Evolutionary conservation across 1,139 yeast species (phyloP), one percentile per base, ranked within the genome.

Genomic region (Komagataea norvegica): DNA sequence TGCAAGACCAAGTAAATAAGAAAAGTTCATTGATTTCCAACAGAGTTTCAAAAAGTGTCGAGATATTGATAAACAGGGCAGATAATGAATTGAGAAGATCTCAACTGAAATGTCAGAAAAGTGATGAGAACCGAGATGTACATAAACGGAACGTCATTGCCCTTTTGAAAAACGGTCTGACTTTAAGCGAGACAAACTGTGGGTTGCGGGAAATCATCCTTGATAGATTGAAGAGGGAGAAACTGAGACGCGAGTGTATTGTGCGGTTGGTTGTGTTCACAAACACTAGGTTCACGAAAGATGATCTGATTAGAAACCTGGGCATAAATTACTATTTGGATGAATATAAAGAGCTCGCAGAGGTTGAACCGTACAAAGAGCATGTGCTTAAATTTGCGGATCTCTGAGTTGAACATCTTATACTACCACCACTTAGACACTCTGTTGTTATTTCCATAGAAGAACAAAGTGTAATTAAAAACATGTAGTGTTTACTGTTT

Each of bases 61-160:
- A 63, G 25, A 57, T 72, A 0, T 51, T 67, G 31, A 64, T 72
- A 16, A 70, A 66, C 22, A 55, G 79, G 32, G 66, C 74, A 1
- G 79, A 74, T 46, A 62, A 71, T 18, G 78, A 73, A 40, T 66
- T 64, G 40, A 57, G 76, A 38, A 50, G 67, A 32, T 38, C 65
- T 15, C 31, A 22, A 10, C 27, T 37, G 4, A 14, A n/a, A 7
- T 30, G 13, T 16, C 4, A 8, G 1, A 33, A 45, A 16, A 38
- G 35, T 9, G 6, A 9, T 3, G 45, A 46, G 15, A 64, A 64
- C 45, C 47, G 47, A 8, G 54, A 49, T 3, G 48, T 65, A 0
- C 51, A 72, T 17, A 31, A 57, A 2, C 55, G 57, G 15, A 74
- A 74, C 46, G 47, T 64, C 16, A 60, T 64, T 29, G 65, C 67